Conservation (phyloP, 768 basidiomycete species). For the Mycena galericulata region DNA sequence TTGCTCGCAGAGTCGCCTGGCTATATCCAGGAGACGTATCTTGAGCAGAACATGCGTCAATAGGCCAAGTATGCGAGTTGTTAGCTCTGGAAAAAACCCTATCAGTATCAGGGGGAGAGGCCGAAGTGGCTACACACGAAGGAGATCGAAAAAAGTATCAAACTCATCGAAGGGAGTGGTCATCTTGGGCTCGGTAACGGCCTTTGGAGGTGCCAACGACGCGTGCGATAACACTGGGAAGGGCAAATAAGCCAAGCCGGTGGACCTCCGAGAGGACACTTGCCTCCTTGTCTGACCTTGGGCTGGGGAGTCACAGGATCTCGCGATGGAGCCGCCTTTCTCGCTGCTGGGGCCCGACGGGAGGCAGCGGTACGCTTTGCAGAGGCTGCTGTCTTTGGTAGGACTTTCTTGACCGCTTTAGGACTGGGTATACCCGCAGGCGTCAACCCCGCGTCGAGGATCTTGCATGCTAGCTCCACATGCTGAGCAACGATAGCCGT, state of each 20-base stretch:
- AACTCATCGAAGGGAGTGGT: slow-evolving; percentile 52
- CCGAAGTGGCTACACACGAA: slow-evolving; percentile 58
- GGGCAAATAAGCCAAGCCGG: slow-evolving; percentile 31
- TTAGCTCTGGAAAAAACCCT: slow-evolving; percentile 57
- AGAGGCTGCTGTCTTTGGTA: slow-evolving; percentile 37
- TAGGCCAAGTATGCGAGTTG: slow-evolving; percentile 73
- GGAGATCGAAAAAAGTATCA: slow-evolving; percentile 57
- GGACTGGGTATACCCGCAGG: slow-evolving; percentile 23
- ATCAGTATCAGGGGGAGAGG: not conserved
- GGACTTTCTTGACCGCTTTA: slow-evolving; percentile 37
- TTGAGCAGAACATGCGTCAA: slow-evolving; percentile 75
- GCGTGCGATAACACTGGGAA: slow-evolving; percentile 41
- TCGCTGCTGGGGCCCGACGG: slow-evolving; percentile 29
- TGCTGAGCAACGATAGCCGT: slow-evolving; percentile 61
- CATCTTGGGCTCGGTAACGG: slow-evolving; percentile 34
- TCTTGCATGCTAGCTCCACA: slow-evolving; percentile 62
- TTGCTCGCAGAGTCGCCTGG: slow-evolving; percentile 70
- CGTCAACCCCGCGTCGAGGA: slow-evolving; percentile 53
- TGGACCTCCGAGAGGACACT: not conserved
- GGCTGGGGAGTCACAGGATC: slow-evolving; percentile 60
- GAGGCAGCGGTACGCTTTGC: slow-evolving; percentile 36
- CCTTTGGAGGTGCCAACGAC: slow-evolving; percentile 46
- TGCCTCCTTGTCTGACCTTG: slow-evolving; percentile 52
- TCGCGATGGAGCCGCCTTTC: slow-evolving; percentile 32
- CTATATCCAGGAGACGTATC: slow-evolving; percentile 73